Base-by-base conservation (phyloP, 1,284 basidiomycete species). In the Trametes hirsuta region DNA sequence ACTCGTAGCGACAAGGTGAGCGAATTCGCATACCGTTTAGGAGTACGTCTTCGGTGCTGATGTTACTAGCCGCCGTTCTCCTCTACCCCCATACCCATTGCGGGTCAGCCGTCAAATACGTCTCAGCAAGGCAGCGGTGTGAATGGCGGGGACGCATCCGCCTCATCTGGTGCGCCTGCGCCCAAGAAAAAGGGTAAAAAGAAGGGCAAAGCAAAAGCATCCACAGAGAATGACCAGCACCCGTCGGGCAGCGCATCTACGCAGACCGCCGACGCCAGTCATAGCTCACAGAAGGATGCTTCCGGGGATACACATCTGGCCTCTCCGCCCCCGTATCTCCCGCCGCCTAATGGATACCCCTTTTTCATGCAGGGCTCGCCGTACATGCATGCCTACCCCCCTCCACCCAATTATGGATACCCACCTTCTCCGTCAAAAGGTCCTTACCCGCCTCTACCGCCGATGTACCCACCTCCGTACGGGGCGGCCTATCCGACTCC, bases 351-450 rank as follows among this genome's bases (percentile, higher is more conserved):
- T 12, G 60, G 58, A 34, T 74, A 73, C 57, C 70, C 76, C 6
- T 79, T 75, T 67, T 78, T 76, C 55, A 66, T 72, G 62, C 70
- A 69, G 35, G 18, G 18, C 18, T 69, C 75, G 1, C 74, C 73
- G 35, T 69, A 69, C 25, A 69, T 72, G 68, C 63, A 69, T 1
- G 68, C 72, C 0, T 76, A 74, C 34, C 55, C 61, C 1, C 61
- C 61, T 15, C 63, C 64, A 3, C 47, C 58, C 0, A 59, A 52
- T 11, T 66, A 64, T 37, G 50, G 56, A 5, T 68, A 67, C 39
- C 61, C 59, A 2, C 71, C 69, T 24, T 53, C 65, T 8, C 59
- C 68, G 10, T 57, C 62, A 6, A 62, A 66, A 36, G 49, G 58
- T 0, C 37, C 59, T 1, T 62, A 64, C 47, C 58, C 62, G 2